Evolutionary conservation across 2,329 filamentous ascomycete genomes (phyloP).

Genomic region (Rhexocercosporidium sp.): DNA sequence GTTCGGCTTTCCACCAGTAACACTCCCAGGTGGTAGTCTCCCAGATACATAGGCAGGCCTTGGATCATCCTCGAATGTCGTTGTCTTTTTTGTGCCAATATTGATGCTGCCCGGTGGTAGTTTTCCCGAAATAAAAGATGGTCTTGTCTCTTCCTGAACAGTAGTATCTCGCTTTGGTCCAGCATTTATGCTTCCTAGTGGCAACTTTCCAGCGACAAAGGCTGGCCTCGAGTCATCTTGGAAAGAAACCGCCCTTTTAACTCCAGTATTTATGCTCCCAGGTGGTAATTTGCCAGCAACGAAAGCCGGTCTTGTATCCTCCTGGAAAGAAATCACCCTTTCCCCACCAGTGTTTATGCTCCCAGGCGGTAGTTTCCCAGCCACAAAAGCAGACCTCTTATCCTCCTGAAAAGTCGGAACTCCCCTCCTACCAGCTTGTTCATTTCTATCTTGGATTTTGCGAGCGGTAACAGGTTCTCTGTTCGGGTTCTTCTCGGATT

Average conservation of each 20-base stretch:
- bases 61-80: slow-evolving; percentile 39
- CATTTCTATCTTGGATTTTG: slow-evolving; percentile 46
- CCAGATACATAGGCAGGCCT: slow-evolving; percentile 37
- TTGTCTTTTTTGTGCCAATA: slow-evolving; percentile 34
- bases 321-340: slow-evolving; percentile 14
- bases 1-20: slow-evolving; percentile 47
- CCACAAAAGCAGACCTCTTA: slow-evolving; percentile 39
- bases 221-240: slow-evolving; percentile 41
- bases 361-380: slow-evolving; percentile 45
- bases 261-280: slow-evolving; percentile 38
- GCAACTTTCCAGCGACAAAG: slow-evolving; percentile 43
- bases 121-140: slow-evolving; percentile 42
- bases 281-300: slow-evolving; percentile 34
- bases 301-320: slow-evolving; percentile 27
- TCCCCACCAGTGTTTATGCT: slow-evolving; percentile 36
- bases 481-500: slow-evolving; percentile 28
- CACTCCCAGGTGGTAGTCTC: slow-evolving; percentile 36
- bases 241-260: slow-evolving; percentile 35
- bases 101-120: slow-evolving; percentile 46
- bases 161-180: slow-evolving; percentile 12
- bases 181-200: slow-evolving; percentile 41
- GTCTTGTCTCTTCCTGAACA: slow-evolving; percentile 21
- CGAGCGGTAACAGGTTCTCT: slow-evolving; percentile 39
- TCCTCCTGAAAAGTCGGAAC: slow-evolving; percentile 31
- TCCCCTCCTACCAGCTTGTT: slow-evolving; percentile 37